These are phyloP conservation scores for Lophium mytilinum DNA, from an alignment of 495 filamentous ascomycete genomes.

Conservation along the genomic window DNA sequence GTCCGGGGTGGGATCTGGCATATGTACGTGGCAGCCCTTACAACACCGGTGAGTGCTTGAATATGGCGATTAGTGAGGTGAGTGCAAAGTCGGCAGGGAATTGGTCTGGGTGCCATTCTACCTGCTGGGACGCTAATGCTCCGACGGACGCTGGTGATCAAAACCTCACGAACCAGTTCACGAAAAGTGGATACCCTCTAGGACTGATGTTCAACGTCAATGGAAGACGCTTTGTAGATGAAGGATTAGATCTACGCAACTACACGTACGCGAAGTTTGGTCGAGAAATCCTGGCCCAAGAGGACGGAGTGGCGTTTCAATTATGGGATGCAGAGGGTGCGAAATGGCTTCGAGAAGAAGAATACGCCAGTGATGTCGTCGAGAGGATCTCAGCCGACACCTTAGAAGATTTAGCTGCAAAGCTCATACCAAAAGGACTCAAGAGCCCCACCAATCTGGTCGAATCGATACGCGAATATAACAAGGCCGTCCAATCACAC, in stretches of 20 bases:
- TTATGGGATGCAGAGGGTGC: conserved; percentile 48
- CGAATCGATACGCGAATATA: conserved; percentile 44
- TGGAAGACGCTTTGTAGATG: conserved; percentile 55
- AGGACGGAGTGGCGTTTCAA: conserved; percentile 50
- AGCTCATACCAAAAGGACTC: conserved; percentile 39
- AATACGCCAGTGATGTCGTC: conserved; percentile 49
- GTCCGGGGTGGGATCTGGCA: conserved; percentile 53
- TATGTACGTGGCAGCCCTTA: conserved; percentile 53
- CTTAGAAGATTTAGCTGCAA: conserved; percentile 47
- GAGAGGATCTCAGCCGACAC: conserved; percentile 40
- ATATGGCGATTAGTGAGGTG: conserved; percentile 43
- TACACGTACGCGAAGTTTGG: conserved; percentile 59
- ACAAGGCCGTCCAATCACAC: conserved; percentile 40
- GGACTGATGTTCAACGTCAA: conserved; percentile 53
- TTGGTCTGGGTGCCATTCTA: conserved; percentile 54
- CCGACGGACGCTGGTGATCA: conserved; percentile 43
- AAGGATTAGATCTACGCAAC: conserved; percentile 54
- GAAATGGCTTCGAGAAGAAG: conserved; percentile 45
- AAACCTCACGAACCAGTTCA: conserved; percentile 52
- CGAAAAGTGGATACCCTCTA: conserved; percentile 58
- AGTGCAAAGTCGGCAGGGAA: conserved; percentile 45
- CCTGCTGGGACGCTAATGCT: conserved; percentile 55
- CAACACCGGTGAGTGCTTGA: conserved; percentile 49
- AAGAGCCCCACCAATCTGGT: conserved; percentile 37
- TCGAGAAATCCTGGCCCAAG: conserved; percentile 46